Base-by-base conservation (phyloP, 2,329 filamentous ascomycete genomes). In the Endothia cerciana region DNA sequence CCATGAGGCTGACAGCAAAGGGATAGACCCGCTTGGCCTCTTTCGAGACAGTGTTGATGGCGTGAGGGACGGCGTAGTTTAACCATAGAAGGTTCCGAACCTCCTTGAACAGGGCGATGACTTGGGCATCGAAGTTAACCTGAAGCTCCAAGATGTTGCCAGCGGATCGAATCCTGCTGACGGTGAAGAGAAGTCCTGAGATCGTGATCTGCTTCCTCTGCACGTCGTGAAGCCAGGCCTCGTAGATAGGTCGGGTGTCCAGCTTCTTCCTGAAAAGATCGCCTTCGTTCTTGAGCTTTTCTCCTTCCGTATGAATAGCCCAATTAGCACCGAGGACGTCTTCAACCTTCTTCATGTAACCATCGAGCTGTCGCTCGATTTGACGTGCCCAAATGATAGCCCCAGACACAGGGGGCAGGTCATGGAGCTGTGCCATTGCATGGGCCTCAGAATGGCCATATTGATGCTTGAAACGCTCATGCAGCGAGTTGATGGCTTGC, bases 301-400 rank as follows among this genome's bases (percentile, higher is more conserved):
- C 93, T 1, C 96, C 96, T 75, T 99, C 95, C 7, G 93, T 88
- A 74, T 99, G 96, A 67, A 98, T 83, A 63, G 91, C 90, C 95
- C 95, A 99, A 71, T 97, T 93, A 65, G 92, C 89, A 60, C 95
- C 95, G 28, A 99, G 87, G 45, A 99, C 95, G 71, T 97, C 93
- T 76, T 98, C 96, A n/a, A 99, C 94, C 77, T 97, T 97, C 75
- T 93, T 92, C 93, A 99, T 97, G 77, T 99, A 99, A 13, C 90
- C 91, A 74, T 97, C 91, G 11, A 99, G 87, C 77, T 99, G 95
- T 43, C 93, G 89, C 80, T 99, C 94, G 68, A 99, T 99, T 78
- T 99, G 95, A 53, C 93, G 90, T 30, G 94, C 94, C 91, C 95
- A 98, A 62, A 99, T 96, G 71, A 99, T 97, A 43, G 94, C 94